Evolutionary conservation across 202 grass and related monocot species (phyloP), one percentile per base, ranked within the genome.

Genomic region (Digitaria exilis): DNA sequence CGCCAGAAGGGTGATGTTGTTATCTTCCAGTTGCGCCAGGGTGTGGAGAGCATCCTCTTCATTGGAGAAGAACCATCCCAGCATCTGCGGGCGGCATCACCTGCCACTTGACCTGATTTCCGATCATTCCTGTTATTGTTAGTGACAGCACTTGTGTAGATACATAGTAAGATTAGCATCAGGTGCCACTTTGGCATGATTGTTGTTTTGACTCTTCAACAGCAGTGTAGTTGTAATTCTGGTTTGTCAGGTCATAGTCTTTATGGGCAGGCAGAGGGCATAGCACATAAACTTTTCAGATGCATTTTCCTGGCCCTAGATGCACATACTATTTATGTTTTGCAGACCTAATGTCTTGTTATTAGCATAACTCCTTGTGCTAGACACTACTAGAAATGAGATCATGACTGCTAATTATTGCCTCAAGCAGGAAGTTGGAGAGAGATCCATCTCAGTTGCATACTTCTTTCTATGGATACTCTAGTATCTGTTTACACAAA

Each of bases 361-460:
- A 84, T 21, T 19, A 80, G 64, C 67, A 48, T 29, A 58, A 69
- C 12, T 59, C 18, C 4, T 82, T 58, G 12, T 26, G 59, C 61
- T 60, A 68, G 68, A 46, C 10, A 25, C 30, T 55, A 15, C 24
- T 60, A 2, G 49, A 58, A 44, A 74, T 57, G 39, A 67, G 50
- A 41, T 67, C 29, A 7, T 39, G 24, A 61, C 13, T 82, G 28
- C 7, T 79, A 41, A 46, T 75, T 32, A 17, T 73, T 80, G 18
- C 26, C 60, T n/a, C n/a, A 56, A 67, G 13, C 37, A 65, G 48
- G 35, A 56, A 0, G 46, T 65, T 22, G 18, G 46, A 64, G 15
- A 58, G 48, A 68, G 12, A 75, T n/a, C 24, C 6, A 15, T 45
- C 44, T 41, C 13, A 7, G 24, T 54, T 80, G 54, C 61, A 14